A percentile compares a stretch with the other conserved stretches of the same genome.
Conservation (phyloP, 75 land plant genomes). For the Chamaecyparis obtusa region DNA sequence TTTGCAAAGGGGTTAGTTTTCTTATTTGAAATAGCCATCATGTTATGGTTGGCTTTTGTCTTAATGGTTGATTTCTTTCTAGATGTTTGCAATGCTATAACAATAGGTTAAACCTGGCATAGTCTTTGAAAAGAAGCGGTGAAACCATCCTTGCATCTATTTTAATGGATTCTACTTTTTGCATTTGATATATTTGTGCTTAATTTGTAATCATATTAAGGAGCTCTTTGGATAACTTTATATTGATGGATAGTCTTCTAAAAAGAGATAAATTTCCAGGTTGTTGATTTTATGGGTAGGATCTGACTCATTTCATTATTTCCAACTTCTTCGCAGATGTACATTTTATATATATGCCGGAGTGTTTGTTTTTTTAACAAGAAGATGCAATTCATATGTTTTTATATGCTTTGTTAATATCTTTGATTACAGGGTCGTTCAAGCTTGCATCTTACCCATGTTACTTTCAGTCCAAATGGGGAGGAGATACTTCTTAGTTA, state of each 20-base stretch:
- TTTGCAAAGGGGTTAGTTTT: neutral
- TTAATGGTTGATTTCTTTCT: neutral
- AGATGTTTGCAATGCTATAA: neutral
- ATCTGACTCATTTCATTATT: neutral
- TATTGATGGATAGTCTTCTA: neutral
- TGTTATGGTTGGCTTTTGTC: neutral
- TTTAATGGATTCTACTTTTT: neutral
- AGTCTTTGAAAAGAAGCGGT: neutral
- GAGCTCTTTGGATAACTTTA: neutral
- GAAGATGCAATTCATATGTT: neutral
- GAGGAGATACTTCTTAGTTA: constrained; percentile 91
- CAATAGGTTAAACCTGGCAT: neutral
- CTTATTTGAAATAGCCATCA: neutral
- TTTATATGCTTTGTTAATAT: constrained; percentile 1
- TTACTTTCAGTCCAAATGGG: constrained; percentile 92
- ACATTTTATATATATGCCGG: neutral
- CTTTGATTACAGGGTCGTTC: constrained; percentile 63
- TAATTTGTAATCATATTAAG: neutral
- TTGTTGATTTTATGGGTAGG: neutral
- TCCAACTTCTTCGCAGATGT: neutral
- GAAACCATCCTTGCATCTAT: neutral
- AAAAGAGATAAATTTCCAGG: neutral
- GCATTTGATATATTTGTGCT: neutral
- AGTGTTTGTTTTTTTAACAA: neutral
- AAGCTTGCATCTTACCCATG: constrained; percentile 92